Evolutionary conservation across 176 grass and related monocot genomes (phyloP).

Genomic region (Hordeum marinum): DNA sequence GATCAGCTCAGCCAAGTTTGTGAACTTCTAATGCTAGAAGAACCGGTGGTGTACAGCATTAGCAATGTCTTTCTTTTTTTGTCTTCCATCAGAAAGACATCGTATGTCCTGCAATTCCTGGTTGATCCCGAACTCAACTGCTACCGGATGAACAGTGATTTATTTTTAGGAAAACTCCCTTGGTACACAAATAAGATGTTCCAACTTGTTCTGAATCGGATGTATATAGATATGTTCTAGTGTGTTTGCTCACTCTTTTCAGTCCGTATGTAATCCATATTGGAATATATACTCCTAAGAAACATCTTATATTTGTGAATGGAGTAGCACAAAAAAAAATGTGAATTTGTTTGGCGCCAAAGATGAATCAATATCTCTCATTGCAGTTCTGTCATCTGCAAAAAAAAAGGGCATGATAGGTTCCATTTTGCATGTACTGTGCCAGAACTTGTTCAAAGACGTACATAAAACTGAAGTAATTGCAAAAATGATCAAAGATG

Average conservation of each 20-base stretch:
- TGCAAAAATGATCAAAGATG: neutral
- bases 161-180: too few species aligned
- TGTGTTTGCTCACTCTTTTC: too few species aligned
- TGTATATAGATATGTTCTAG: too few species aligned
- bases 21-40: slow-evolving; percentile 7
- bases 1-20: slow-evolving; percentile 12
- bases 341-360: too few species aligned
- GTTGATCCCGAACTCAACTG: too few species aligned
- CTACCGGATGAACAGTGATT: too few species aligned
- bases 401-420: neutral
- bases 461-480: neutral
- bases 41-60: slow-evolving; percentile 7
- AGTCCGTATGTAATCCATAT: too few species aligned
- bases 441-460: neutral
- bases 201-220: too few species aligned
- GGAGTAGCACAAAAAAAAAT: too few species aligned
- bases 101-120: neutral
- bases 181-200: too few species aligned
- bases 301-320: too few species aligned
- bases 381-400: neutral
- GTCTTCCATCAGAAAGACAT: neutral
- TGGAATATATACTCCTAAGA: too few species aligned
- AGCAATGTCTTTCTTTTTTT: neutral
- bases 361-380: neutral
- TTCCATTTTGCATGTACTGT: neutral